Evolutionary conservation across 1,139 yeast genomes (phyloP).

Genomic region (Taphrina pruni): DNA sequence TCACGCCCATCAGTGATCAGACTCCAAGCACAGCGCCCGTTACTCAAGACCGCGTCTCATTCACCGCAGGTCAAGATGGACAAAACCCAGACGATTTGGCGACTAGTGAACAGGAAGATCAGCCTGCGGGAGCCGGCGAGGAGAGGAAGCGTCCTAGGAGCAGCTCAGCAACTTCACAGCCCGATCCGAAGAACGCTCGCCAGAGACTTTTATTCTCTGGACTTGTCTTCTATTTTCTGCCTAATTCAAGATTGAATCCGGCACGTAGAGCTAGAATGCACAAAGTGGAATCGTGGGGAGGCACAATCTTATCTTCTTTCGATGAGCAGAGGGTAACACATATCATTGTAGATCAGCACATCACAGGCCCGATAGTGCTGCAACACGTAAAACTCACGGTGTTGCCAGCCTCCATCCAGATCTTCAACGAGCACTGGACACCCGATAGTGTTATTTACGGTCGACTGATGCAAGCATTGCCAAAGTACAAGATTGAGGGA

Average conservation of each 20-base stretch:
- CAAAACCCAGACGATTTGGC: no score
- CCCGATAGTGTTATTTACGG: constrained; percentile 25
- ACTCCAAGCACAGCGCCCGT: neutral
- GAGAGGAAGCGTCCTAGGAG: neutral
- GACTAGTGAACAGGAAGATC: no score
- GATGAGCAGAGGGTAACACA: constrained; percentile 32
- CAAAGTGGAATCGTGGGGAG: constrained; percentile 31
- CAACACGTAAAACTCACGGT: neutral
- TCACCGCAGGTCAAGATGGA: no score
- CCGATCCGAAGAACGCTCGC: neutral
- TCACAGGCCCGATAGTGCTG: constrained; percentile 12
- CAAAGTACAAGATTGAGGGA: constrained; percentile 14
- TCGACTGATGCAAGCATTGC: neutral
- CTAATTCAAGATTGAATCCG: constrained; percentile 18
- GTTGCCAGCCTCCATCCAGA: neutral
- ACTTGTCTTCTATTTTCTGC: constrained; percentile 35
- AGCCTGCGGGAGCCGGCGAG: neutral
- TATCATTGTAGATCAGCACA: constrained; percentile 32
- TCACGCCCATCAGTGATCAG: neutral
- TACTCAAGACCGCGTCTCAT: no score
- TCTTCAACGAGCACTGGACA: constrained; percentile 21
- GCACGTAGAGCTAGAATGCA: constrained; percentile 22
- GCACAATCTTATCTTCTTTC: constrained; percentile 14
- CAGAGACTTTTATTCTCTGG: constrained; percentile 19
- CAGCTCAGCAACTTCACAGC: neutral